Evolutionary conservation across 495 filamentous ascomycete species (phyloP).

Genomic region (Astrocystis sublimbata): DNA sequence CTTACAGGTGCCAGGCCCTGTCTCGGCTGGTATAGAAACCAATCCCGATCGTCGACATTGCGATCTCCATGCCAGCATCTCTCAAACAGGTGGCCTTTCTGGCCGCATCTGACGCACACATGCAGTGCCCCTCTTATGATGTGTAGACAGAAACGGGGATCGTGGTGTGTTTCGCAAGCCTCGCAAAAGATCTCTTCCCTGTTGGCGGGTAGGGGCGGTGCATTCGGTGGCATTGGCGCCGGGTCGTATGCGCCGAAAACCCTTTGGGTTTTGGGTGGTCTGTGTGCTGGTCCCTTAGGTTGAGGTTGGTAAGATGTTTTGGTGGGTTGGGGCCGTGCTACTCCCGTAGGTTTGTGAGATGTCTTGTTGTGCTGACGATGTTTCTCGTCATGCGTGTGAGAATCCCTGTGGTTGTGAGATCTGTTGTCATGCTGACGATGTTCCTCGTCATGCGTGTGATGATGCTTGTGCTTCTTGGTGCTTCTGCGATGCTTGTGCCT

Average conservation of each 20-base stretch:
- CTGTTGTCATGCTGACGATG: no score
- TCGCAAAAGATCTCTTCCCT: neutral
- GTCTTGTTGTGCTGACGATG: no score
- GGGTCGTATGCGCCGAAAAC: neutral
- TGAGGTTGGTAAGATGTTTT: neutral
- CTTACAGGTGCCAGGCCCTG: neutral
- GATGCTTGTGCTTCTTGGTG: no score
- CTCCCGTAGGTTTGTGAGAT: no score
- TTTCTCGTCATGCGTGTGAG: no score
- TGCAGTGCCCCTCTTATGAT: neutral
- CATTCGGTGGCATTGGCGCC: neutral
- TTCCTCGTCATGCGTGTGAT: no score
- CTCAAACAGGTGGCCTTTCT: neutral
- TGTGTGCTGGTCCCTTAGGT: neutral
- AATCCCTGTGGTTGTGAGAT: no score
- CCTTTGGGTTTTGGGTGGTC: neutral
- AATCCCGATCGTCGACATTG: neutral
- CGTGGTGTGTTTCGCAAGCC: neutral
- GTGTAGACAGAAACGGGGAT: neutral
- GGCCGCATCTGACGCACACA: neutral
- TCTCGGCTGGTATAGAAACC: neutral
- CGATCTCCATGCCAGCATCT: neutral
- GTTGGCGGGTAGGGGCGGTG: neutral
- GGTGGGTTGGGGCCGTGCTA: no score
- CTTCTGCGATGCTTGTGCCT: no score